A percentile compares a stretch with the other conserved stretches of the same genome.
Evolutionary conservation across 2,329 filamentous ascomycete genomes (phyloP).

Genomic region (Trichoderma arundinaceum): DNA sequence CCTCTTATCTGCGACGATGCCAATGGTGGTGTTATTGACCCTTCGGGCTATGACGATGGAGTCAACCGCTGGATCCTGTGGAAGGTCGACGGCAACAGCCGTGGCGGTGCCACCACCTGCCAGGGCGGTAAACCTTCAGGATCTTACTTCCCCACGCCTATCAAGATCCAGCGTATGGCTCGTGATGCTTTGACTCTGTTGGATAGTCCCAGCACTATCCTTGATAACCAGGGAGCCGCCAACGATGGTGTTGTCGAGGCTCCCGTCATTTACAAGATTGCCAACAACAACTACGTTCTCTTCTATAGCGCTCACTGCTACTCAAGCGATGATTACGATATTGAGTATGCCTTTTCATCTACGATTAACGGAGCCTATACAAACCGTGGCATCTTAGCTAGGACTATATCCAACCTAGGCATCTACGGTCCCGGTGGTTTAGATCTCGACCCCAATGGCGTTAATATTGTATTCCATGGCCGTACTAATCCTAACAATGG

Average conservation of each 20-base stretch:
- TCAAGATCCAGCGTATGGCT: neutral
- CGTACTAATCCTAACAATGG: neutral
- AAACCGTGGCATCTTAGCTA: conserved; percentile 2
- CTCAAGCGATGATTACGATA: neutral
- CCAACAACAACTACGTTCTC: conserved; percentile 3
- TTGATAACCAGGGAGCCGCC: neutral
- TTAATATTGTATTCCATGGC: neutral
- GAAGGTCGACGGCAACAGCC: conserved; percentile 3
- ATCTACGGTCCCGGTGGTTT: conserved; percentile 1
- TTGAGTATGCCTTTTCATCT: neutral
- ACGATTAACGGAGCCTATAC: neutral
- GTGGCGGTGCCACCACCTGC: neutral
- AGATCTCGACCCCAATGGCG: conserved; percentile 1
- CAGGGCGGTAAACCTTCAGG: neutral
- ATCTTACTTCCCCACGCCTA: neutral
- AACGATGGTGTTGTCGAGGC: conserved; percentile 3
- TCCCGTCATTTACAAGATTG: neutral
- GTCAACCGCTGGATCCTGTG: conserved; percentile 4
- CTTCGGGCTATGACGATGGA: conserved; percentile 1
- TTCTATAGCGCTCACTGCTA: conserved; percentile 1
- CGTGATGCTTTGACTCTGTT: neutral
- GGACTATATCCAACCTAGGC: neutral
- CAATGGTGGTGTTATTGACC: neutral
- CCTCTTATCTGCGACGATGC: conserved; percentile 5
- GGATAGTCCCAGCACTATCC: conserved; percentile 5